Evolutionary conservation across 768 basidiomycete species (phyloP), one percentile per base, ranked within the genome.

Genomic region (Sporobolomyces pararoseus): DNA sequence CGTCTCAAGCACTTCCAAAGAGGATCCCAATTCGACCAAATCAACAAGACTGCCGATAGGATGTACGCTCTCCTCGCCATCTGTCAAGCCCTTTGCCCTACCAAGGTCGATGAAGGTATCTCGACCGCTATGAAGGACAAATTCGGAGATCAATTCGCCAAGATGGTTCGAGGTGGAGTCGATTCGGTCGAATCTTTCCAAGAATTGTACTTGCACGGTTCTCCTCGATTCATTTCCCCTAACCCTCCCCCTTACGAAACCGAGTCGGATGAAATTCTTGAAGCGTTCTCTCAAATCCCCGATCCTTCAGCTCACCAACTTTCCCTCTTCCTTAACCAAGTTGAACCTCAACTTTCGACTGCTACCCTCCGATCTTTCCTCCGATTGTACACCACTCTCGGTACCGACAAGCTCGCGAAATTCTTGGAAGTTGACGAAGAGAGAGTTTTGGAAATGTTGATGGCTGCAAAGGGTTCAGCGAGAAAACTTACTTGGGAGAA

Each of bases 1-100:
- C 86, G 95, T 23, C 93, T 96, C 86, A 86, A 93, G 76, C 91
- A 94, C 78, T 96, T 95, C 80, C 94, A 99, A 82, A 95, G 94
- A 14, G 94, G 75, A 90, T 95, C 95, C 79, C 93, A 97, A 78
- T 96, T 96, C 76, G 93, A 96, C 77, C 92, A 94, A 83, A 96
- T 99, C 81, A 92, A 88, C 82, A 97, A 97, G 83, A 94, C 90
- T 23, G 94, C 91, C 4, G 96, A 99, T 78, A 83, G 96, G 53
- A 99, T 98, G 94, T 95, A 97, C 76, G 93, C 93, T 7, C 80
- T 99, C 37, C 90, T 97, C 71, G 91, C 93, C 10, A 86, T 99
- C 68, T 95, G 92, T 82, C 89, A 91, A 75, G 89, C 90, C 1
- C 84, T 98, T 13, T 92, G 93, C 4, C 94, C 96, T 53, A 75